These are phyloP conservation scores for Collybia sp. DNA, from an alignment of 768 basidiomycete species.

Conservation along the genomic window DNA sequence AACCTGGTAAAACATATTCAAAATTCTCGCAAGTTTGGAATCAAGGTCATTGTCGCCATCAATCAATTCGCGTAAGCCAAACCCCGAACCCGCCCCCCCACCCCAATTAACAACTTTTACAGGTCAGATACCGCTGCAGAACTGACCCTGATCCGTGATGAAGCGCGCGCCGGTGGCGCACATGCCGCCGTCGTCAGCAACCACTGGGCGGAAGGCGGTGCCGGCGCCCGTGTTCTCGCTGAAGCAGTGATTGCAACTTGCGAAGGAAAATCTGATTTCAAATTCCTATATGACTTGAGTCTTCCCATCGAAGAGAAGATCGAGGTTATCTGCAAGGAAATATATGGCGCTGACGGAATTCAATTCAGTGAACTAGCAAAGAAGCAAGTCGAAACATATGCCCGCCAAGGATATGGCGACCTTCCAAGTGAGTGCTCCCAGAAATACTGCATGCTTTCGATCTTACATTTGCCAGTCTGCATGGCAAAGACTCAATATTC, in stretches of 20 bases:
- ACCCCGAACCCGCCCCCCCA: neutral
- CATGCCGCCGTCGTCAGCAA: constrained; percentile 94
- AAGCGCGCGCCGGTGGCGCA: constrained; percentile 81
- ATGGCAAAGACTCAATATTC: constrained; percentile 99
- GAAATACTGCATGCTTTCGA: neutral
- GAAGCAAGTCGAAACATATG: constrained; percentile 87
- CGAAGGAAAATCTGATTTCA: constrained; percentile 79
- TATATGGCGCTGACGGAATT: constrained; percentile 93
- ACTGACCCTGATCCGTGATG: constrained; percentile 75
- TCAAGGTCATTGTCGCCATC: constrained; percentile 95
- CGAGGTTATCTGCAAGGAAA: constrained; percentile 77
- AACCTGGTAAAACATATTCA: constrained; percentile 92
- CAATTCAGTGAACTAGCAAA: constrained; percentile 80
- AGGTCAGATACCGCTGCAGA: constrained; percentile 91
- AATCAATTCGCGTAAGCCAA: constrained; percentile 86
- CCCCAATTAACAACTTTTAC: constrained; percentile 3
- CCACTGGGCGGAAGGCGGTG: constrained; percentile 97
- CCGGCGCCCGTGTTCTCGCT: constrained; percentile 84
- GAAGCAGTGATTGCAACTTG: constrained; percentile 89
- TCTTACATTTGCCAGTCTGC: constrained; percentile 54
- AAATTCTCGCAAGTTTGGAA: constrained; percentile 91
- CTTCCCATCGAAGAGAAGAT: constrained; percentile 89
- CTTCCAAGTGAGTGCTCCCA: constrained; percentile 61
- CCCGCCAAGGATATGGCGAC: constrained; percentile 77
- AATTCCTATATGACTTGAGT: constrained; percentile 88